phyloP scores from a whole-genome alignment of 2,329 filamentous ascomycete genomes.

The Phyllosticta capitalensis region DNA sequence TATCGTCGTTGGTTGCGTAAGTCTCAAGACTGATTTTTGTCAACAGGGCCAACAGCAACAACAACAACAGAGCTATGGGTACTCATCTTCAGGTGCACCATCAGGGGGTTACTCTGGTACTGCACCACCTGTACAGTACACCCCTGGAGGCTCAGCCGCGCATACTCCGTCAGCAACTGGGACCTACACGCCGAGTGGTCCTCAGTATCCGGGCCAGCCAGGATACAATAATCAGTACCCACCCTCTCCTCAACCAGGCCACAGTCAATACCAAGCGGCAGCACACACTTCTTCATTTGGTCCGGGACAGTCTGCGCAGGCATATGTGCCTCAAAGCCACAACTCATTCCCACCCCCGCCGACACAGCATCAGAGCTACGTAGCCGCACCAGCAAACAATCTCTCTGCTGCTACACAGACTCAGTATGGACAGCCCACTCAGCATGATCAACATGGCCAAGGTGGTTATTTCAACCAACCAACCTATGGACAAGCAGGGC shows the following conservation, averaged over 20 bases:
- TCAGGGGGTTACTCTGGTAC: constrained; percentile 50
- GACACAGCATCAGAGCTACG: background rate
- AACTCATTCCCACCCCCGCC: constrained; percentile 7
- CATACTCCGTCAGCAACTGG: constrained; percentile 4
- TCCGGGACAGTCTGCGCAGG: background rate
- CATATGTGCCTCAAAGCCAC: background rate
- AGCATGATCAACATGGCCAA: background rate
- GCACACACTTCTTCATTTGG: constrained; percentile 5
- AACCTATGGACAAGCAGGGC: background rate
- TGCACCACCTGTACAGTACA: constrained; percentile 52
- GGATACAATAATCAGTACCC: constrained; percentile 15
- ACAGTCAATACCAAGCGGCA: background rate
- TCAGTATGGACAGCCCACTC: background rate
- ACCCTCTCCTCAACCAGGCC: background rate
- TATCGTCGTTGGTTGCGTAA: background rate
- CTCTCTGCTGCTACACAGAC: constrained; percentile 3
- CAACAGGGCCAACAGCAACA: constrained; percentile 1
- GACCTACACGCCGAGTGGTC: background rate
- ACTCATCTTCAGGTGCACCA: constrained; percentile 45
- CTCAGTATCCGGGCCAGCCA: constrained; percentile 8
- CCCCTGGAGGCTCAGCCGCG: constrained; percentile 4
- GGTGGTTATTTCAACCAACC: constrained; percentile 6
- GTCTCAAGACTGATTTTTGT: background rate
- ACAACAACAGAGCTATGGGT: constrained; percentile 49
- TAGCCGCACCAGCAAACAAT: background rate